phyloP scores from a whole-genome alignment of 306 rosid species.

The Vigna unguiculata region DNA sequence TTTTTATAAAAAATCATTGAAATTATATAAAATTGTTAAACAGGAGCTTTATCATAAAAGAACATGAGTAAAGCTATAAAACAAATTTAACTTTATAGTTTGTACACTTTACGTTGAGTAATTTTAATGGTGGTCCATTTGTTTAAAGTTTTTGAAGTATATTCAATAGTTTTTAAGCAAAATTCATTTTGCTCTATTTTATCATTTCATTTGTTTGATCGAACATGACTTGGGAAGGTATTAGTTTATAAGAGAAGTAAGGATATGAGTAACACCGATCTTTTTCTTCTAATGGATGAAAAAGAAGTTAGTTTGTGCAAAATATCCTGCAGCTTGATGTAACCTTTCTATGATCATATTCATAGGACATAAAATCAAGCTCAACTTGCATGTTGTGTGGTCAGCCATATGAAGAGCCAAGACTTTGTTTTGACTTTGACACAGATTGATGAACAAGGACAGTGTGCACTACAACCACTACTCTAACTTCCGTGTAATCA shows the following conservation, averaged over 20 bases:
- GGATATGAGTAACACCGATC: too few species aligned
- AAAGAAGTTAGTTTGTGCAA: background rate
- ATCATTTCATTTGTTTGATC: background rate
- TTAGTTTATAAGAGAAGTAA: background rate
- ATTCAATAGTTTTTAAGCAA: background rate
- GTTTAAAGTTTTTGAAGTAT: background rate
- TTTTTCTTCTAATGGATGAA: too few species aligned
- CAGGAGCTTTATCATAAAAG: background rate
- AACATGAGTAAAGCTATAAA: background rate
- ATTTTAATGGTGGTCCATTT: background rate
- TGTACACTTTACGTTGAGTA: background rate
- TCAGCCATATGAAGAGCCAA: background rate
- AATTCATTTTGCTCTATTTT: background rate
- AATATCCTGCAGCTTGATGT: background rate
- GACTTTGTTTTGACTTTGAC: slow-evolving; percentile 10
- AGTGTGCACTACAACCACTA: background rate
- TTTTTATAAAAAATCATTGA: background rate
- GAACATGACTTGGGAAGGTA: background rate
- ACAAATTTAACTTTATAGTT: background rate
- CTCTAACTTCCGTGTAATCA: background rate
- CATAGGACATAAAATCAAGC: background rate
- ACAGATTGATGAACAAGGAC: background rate
- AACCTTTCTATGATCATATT: background rate
- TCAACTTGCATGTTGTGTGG: slow-evolving; percentile 1
- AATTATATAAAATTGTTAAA: background rate